These are phyloP conservation scores for Cercospora sp. DNA, from an alignment of 2,329 filamentous ascomycete genomes.

Conservation along the genomic window DNA sequence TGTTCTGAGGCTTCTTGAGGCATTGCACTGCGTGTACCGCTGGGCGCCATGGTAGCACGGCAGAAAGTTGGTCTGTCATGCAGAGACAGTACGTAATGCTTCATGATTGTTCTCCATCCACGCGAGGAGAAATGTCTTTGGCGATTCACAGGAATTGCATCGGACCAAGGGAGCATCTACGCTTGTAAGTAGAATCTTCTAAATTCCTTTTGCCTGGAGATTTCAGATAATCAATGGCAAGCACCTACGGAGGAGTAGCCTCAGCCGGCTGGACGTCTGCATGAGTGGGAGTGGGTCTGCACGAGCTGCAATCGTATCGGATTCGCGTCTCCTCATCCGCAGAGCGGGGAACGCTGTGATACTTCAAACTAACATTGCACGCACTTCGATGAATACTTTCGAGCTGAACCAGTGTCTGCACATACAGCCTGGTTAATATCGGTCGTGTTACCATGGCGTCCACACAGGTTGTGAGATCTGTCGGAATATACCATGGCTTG, in stretches of 20 bases:
- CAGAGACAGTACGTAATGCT: neutral
- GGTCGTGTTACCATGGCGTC: neutral
- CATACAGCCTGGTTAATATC: neutral
- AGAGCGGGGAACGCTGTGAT: neutral
- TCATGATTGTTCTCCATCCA: neutral
- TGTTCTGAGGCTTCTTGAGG: neutral
- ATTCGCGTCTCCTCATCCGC: neutral
- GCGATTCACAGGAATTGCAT: neutral
- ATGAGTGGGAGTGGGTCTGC: neutral
- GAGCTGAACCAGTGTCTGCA: neutral
- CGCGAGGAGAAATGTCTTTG: neutral
- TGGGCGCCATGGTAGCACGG: neutral
- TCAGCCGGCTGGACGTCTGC: neutral
- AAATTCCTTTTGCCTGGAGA: neutral
- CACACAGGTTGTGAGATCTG: constrained; percentile 8
- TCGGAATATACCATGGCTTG: constrained; percentile 51
- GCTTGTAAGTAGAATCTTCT: neutral
- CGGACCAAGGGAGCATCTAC: neutral
- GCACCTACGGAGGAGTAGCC: neutral
- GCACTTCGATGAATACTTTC: neutral
- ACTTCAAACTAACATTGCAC: neutral
- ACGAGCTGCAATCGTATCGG: neutral
- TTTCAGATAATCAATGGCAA: neutral
- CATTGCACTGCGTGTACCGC: neutral
- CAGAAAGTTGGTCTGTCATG: neutral